A percentile compares a stretch with the other conserved stretches of the same genome.
Evolutionary conservation across 805 yeast genomes (phyloP).

Genomic region (Kodamaea hsintzibuensis): DNA sequence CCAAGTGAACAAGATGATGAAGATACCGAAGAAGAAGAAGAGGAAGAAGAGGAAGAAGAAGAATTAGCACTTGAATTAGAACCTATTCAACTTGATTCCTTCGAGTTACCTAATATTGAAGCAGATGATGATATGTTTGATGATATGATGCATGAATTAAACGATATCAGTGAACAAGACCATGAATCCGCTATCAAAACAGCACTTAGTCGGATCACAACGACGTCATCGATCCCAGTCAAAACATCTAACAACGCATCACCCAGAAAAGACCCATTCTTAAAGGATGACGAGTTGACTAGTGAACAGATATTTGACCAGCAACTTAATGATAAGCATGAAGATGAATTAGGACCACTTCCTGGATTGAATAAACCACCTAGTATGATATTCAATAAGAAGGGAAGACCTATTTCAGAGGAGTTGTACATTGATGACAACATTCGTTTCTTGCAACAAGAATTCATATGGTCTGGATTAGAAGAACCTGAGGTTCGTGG

Average conservation of each 20-base stretch:
- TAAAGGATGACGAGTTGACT: constrained; percentile 44
- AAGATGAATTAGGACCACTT: constrained; percentile 7
- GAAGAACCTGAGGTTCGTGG: constrained; percentile 10
- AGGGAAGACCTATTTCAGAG: constrained; percentile 17
- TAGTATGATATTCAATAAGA: neutral
- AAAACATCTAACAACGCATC: neutral
- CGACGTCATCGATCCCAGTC: neutral
- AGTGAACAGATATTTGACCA: constrained; percentile 42
- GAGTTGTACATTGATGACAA: constrained; percentile 35
- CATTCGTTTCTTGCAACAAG: constrained; percentile 27
- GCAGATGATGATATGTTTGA: constrained; percentile 29
- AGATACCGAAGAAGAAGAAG: neutral
- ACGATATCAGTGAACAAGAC: constrained; percentile 15
- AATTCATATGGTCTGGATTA: constrained; percentile 23
- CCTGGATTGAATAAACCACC: neutral
- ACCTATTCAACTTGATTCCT: constrained; percentile 1
- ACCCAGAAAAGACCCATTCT: constrained; percentile 25
- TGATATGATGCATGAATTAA: constrained; percentile 29
- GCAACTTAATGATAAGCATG: constrained; percentile 29
- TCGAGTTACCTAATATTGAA: constrained; percentile 28
- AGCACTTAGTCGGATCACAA: neutral
- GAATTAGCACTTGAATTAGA: constrained; percentile 5
- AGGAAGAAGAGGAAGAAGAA: neutral
- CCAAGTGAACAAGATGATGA: neutral
- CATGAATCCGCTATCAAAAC: neutral